Evolutionary conservation across 108 stramenopile genomes (phyloP), one percentile per base, ranked within the genome.

Genomic region (Cyclotella baltica): DNA sequence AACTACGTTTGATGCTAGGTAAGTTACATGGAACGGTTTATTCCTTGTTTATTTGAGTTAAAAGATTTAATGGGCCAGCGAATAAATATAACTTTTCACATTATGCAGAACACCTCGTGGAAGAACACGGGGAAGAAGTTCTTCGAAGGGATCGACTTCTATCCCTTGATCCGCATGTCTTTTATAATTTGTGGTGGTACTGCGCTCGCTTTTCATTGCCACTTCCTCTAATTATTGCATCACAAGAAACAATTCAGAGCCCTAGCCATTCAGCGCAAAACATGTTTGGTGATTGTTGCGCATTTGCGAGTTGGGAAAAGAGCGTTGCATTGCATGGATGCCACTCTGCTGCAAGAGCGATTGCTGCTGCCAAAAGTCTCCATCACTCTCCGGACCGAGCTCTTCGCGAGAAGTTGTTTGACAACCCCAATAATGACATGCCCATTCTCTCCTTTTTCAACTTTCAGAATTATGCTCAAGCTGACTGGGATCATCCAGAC

Each of bases 131-230:
- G 47, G 94, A 95, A 85, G 87, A 81, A 57, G 76, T 87, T 35
- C 75, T 95, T n/a, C 72, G 85, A 23, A 73, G 94, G 30, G 92
- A 93, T 5, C 67, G 73, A 20, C 73, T 95, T 23, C 72, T 85
- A 34, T 66, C 79, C 46, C 58, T 86, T 20, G 83, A 95, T 55
- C 91, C 94, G 4, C 87, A 88, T 36, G 40, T 90, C 27, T 93
- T 90, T 40, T 93, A 88, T 73, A 95, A 95, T 66, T 77, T 95
- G 56, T 95, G 92, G 92, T 95, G 94, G 94, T 93, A 87, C 61
- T 90, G 86, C 55, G 89, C 90, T 40, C 80, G 94, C 50, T 95
- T 93, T 72, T 89, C 90, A 8, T 68, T 95, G 27, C 94, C 94
- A 29, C 58, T 95, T 20, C 91, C 94, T n/a, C 83, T 95, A 15